Conservation (phyloP, 179 eudicot genomes). For the Nepenthes alata region DNA sequence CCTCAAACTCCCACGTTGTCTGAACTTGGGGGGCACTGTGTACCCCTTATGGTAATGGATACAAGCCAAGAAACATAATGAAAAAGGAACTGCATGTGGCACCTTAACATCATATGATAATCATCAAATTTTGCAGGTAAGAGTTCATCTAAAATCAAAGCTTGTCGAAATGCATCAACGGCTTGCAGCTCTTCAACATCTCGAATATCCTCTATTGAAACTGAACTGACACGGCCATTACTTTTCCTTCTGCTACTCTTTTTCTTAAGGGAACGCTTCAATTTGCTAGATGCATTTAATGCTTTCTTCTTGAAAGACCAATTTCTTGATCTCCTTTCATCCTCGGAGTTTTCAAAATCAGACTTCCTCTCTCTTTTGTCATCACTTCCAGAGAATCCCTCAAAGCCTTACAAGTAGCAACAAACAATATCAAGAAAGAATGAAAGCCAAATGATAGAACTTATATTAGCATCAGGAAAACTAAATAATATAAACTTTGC, state of each 20-base stretch:
- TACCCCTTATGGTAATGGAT: not conserved
- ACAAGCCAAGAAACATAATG: not conserved
- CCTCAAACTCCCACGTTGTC: too few species aligned
- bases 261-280: slow-evolving; percentile 74
- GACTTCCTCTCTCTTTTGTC: slow-evolving; percentile 75
- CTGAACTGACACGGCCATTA: slow-evolving; percentile 78
- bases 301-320: slow-evolving; percentile 74
- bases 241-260: slow-evolving; percentile 61
- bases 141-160: slow-evolving; percentile 55
- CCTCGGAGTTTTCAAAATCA: slow-evolving; percentile 79
- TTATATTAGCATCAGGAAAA: not conserved
- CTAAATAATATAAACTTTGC: not conserved
- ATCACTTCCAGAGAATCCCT: slow-evolving; percentile 55
- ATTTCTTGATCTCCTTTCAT: slow-evolving; percentile 75
- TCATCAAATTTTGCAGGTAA: slow-evolving; percentile 60
- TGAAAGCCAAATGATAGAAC: not conserved
- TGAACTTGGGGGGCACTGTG: too few species aligned
- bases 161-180: slow-evolving; percentile 73
- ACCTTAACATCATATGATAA: slow-evolving; percentile 89
- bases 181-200: slow-evolving; percentile 68
- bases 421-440: not conserved
- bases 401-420: slow-evolving; percentile 42
- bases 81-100: slow-evolving; percentile 1
- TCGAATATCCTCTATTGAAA: slow-evolving; percentile 78
- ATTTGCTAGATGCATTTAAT: slow-evolving; percentile 61